Base-by-base conservation (phyloP, 352 stramenopile genomes). In the Globisporangium recalcitrans region DNA sequence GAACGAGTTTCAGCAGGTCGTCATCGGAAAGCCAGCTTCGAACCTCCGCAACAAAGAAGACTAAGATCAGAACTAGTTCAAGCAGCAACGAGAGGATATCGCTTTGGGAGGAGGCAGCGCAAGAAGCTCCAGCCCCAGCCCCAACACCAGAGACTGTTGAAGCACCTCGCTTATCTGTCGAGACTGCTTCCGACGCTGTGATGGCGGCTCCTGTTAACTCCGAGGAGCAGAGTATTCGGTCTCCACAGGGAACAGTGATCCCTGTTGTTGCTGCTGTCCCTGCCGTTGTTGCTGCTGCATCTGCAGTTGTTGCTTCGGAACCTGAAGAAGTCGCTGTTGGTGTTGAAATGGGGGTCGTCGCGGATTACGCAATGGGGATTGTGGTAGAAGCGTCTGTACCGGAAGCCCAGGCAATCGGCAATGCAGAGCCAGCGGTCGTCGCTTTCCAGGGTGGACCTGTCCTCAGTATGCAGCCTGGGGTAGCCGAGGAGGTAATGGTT, bases 301-400 rank as follows among this genome's bases (percentile, higher is more conserved):
- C 48, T n/a, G 34, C 24, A 14, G 48, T 58, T 65, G 51, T 19
- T 42, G 55, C 71, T 21, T 31, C 56, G 19, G 63, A 63, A 19
- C 11, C 29, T n/a, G 40, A 40, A 32, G 64, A 70, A 42, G 59
- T 68, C 6, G 64, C 67, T 21, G n/a, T 61, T 27, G 65, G 69
- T 24, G 70, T 80, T 13, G 71, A 80, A 52, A 60, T 76, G 13
- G 75, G 70, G 1, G 64, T 74, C 59, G 64, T 84, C 52, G 71
- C 68, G 27, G 65, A 79, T 61, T 64, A 74, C 10, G 72, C 71
- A 32, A 56, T 78, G 54, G 72, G 72, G 1, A 67, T 80, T 42
- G 32, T 63, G 7, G 72, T 68, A 14, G 60, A 80, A 49, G 52
- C 32, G 11, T 32, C 63, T 19, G 75, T 80, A 34, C 52, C 53